Conservation (phyloP, 495 filamentous ascomycete species). For the Talaromyces stipitatus region DNA sequence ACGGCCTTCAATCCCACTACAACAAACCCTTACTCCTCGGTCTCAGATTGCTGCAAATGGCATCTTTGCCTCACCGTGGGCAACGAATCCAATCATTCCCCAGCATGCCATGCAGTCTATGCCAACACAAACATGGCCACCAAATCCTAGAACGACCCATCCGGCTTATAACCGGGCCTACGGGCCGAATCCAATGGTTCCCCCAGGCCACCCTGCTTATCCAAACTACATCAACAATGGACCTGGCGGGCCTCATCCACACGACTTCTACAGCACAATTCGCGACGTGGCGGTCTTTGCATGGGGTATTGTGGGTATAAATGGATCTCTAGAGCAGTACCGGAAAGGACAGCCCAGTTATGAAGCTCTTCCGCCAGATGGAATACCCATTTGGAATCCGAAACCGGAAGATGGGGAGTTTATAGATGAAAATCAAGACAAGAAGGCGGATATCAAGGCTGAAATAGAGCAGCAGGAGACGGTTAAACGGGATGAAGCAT, state of each 20-base stretch:
- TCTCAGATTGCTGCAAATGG: constrained; percentile 44
- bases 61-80: constrained; percentile 74
- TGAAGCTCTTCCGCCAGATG: constrained; percentile 49
- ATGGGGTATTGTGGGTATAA: constrained; percentile 76
- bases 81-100: constrained; percentile 49
- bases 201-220: background rate
- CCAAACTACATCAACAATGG: background rate
- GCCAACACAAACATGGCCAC: constrained; percentile 18
- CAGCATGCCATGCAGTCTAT: constrained; percentile 5
- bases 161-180: background rate
- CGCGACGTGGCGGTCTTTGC: constrained; percentile 80
- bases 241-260: constrained; percentile 39
- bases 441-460: background rate
- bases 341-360: constrained; percentile 53
- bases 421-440: background rate
- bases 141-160: background rate
- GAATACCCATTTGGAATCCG: constrained; percentile 48
- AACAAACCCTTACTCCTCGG: constrained; percentile 24
- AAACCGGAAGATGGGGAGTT: background rate
- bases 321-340: constrained; percentile 62
- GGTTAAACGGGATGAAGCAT: background rate
- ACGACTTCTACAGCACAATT: constrained; percentile 71
- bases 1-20: constrained; percentile 55
- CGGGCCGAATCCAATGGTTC: background rate
- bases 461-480: background rate